Conservation (phyloP, 176 grass and related monocot genomes). For the Carex scoparia region DNA sequence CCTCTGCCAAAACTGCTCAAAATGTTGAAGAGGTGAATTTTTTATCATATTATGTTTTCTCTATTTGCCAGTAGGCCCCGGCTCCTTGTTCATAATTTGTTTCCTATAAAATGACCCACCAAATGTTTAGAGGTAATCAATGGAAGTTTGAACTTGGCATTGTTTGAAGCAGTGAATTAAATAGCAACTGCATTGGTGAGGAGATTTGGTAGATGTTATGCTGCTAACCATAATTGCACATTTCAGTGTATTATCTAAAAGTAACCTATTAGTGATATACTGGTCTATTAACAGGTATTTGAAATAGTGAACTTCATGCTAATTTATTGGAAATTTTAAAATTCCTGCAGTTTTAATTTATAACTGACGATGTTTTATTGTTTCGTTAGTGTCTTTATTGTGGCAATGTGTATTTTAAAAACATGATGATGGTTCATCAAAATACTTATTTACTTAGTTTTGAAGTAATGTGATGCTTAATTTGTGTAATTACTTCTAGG, state of each 20-base stretch:
- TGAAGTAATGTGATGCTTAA: no score
- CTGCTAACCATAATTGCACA: background rate
- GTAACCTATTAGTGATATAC: background rate
- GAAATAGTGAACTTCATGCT: background rate
- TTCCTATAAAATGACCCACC: background rate
- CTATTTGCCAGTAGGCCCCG: background rate
- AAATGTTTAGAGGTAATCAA: background rate
- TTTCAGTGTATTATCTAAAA: background rate
- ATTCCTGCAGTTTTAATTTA: background rate
- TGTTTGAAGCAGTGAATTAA: background rate
- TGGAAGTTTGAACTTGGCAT: background rate
- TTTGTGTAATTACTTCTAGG: no score
- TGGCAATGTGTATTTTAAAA: no score
- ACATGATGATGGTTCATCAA: no score
- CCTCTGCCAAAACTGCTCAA: conserved; percentile 46
- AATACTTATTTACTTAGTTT: no score
- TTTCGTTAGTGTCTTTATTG: background rate
- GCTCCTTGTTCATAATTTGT: background rate
- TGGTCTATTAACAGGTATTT: background rate
- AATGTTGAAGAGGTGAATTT: conserved; percentile 46
- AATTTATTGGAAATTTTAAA: background rate
- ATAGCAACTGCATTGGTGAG: background rate
- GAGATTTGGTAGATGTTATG: background rate
- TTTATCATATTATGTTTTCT: background rate
- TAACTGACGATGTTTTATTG: background rate